These are phyloP conservation scores for Cryptosporidium bovis DNA, from an alignment of 169 alveolate species.

Conservation along the genomic window DNA sequence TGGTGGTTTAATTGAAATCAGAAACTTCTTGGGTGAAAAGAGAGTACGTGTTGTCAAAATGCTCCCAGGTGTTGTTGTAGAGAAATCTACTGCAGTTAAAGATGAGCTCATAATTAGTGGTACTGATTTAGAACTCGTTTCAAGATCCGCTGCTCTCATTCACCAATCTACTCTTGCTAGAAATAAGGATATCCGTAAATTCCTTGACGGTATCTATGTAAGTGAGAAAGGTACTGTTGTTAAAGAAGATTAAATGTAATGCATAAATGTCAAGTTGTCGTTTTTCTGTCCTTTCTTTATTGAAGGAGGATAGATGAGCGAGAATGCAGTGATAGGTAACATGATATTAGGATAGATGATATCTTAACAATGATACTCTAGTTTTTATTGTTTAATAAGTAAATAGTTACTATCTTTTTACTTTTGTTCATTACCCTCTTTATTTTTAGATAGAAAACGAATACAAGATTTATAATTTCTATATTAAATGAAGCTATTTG, in stretches of 20 bases:
- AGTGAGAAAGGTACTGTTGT: conserved; percentile 94
- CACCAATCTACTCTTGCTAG: conserved; percentile 97
- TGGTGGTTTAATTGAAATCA: conserved; percentile 95
- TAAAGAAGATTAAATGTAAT: conserved; percentile 82
- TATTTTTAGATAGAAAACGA: no score
- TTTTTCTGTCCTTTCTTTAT: no score
- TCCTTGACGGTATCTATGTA: conserved; percentile 99
- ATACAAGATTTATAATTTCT: no score
- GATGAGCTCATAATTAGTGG: conserved; percentile 98
- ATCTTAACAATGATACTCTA: not conserved
- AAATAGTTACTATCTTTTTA: not conserved
- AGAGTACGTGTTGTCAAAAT: conserved; percentile 93
- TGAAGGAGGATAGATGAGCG: no score
- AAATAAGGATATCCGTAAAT: conserved; percentile 98
- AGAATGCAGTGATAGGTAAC: no score
- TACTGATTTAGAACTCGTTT: conserved; percentile 95
- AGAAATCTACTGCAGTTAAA: conserved; percentile 92
- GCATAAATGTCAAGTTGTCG: no score
- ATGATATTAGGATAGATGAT: no score
- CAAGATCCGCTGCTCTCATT: conserved; percentile 97
- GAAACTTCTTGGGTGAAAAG: conserved; percentile 99
- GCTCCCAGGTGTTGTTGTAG: conserved; percentile 93
- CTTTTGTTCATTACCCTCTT: no score
- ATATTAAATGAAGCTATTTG: no score
- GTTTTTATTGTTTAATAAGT: not conserved